Base-by-base conservation (phyloP, 2,329 filamentous ascomycete species). In the Dactylellina drechsleri region DNA sequence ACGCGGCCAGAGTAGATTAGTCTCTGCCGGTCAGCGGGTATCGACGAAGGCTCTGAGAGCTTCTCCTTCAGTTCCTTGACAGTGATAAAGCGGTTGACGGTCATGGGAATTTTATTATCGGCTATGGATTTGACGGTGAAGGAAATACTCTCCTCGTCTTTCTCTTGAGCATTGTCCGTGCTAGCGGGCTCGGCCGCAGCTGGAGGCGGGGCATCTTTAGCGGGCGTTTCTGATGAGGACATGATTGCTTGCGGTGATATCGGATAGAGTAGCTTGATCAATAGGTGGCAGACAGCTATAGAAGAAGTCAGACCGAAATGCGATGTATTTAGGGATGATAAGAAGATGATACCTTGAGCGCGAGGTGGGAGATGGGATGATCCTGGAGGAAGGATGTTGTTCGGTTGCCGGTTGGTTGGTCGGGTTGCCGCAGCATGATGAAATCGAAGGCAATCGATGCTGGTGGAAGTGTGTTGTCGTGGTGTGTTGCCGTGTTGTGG, bases 111-210 rank as follows among this genome's bases (percentile, higher is more conserved):
- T 82, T 91, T 92, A 81, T 88, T 89, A 81, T 97, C 93, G 79
- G 90, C 91, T n/a, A 92, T 93, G n/a, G 92, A 92, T 85, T 98
- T 99, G 83, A 99, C 90, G 84, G 93, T 95, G 88, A 99, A 98
- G 82, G 92, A 96, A 84, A 99, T 85, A 80, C 93, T 89, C 80
- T 75, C 71, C 16, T 89, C 84, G 80, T 93, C 92, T 79, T 88
- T 86, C 66, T 85, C 82, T 80, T 84, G 81, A 78, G 85, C 82
- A 75, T 87, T 85, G 79, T 84, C 82, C 80, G 87, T 87, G 89
- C 91, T 92, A 78, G 76, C 79, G 81, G 77, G 59, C 43, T 70
- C 71, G 31, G 58, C 31, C 52, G 66, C n/a, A 70, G 60, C 18
- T n/a, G 65, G 53, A n/a, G 78, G 76, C 52, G 74, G 74, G 31